A percentile compares a stretch with the other conserved stretches of the same genome.
These are phyloP conservation scores for Populus hybrid DNA, from an alignment of 441 rosid species.

Conservation along the genomic window DNA sequence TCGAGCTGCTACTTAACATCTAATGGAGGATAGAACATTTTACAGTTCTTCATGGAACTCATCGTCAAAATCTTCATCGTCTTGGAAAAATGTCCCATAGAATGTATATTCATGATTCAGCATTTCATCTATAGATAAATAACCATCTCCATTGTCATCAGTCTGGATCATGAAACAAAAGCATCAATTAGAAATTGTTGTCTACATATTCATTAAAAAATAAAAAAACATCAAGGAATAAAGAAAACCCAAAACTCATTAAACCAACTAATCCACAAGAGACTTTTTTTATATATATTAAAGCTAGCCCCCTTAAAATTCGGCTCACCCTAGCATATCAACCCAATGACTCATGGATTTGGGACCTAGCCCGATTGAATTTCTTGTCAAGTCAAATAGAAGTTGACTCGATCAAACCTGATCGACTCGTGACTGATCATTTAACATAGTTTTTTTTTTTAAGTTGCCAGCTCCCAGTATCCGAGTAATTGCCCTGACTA, in stretches of 20 bases:
- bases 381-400: fast-evolving
- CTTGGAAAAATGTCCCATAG: conserved; percentile 43
- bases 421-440: fast-evolving
- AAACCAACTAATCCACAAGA: no score
- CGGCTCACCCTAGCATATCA: no score
- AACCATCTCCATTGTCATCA: conserved; percentile 57
- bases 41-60: conserved; percentile 55
- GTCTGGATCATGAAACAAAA: conserved; percentile 32
- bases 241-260: no score
- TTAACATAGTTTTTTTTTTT: no score
- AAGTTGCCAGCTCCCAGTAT: no score
- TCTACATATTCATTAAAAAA: neutral
- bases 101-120: conserved; percentile 51
- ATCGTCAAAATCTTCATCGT: conserved; percentile 35
- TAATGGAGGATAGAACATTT: neutral
- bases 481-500: no score
- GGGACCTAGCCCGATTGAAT: no score
- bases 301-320: no score
- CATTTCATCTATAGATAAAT: conserved; percentile 56
- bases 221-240: neutral
- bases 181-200: neutral
- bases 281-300: no score
- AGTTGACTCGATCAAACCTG: no score
- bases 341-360: fast-evolving
- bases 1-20: neutral